Conservation (phyloP, 306 rosid genomes). For the Prunus dulcis region DNA sequence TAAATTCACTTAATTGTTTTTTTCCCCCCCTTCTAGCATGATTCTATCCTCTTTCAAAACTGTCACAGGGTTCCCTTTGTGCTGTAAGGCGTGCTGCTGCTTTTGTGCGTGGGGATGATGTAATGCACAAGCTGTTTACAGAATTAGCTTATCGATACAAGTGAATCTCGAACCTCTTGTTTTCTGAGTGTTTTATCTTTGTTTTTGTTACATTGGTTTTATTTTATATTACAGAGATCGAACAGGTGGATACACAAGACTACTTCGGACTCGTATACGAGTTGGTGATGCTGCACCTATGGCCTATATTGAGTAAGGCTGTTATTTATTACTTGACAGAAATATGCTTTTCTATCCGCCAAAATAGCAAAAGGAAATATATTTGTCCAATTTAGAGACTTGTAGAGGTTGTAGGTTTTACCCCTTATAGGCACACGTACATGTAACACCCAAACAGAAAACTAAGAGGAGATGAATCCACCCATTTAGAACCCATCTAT, state of each 20-base stretch:
- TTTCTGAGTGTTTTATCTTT: conserved; percentile 4
- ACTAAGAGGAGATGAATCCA: not conserved
- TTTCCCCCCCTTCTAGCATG: not conserved
- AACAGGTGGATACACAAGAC: conserved; percentile 88
- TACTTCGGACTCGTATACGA: conserved; percentile 88
- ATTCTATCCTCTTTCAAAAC: conserved; percentile 10
- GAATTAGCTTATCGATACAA: conserved; percentile 91
- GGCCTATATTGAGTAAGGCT: conserved; percentile 93
- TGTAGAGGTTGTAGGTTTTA: not conserved
- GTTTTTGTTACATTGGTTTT: conserved; percentile 10
- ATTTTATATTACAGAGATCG: conserved; percentile 62
- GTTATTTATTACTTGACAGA: not conserved
- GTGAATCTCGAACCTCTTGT: conserved; percentile 34
- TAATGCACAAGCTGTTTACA: conserved; percentile 84
- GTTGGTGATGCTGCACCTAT: conserved; percentile 97
- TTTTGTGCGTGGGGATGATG: conserved; percentile 91
- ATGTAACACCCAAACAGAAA: not conserved
- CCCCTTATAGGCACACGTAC: not conserved
- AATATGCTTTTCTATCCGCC: not conserved
- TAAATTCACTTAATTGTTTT: not conserved
- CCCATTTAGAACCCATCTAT: not conserved
- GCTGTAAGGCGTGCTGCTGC: conserved; percentile 84
- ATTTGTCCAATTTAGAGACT: not conserved
- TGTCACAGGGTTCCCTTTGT: conserved; percentile 60
- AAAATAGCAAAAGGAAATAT: not conserved